A percentile compares a stretch with the other conserved stretches of the same genome.
Conservation (phyloP, 2,329 filamentous ascomycete species). For the Aspergillus tamarii region DNA sequence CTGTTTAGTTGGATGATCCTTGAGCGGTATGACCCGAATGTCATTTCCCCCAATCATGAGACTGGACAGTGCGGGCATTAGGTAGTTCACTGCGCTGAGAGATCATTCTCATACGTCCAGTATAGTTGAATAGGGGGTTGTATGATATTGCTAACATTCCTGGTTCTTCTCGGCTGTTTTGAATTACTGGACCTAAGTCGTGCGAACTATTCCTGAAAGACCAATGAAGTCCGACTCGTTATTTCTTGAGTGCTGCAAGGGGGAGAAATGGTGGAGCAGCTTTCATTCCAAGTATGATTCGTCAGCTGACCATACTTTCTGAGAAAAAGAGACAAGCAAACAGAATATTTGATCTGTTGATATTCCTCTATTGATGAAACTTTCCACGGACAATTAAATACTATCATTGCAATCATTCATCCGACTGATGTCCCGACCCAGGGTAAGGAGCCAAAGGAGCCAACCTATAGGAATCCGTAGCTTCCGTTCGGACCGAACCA, state of each 20-base stretch:
- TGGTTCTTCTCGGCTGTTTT: slow-evolving; percentile 2
- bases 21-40: slow-evolving; percentile 12
- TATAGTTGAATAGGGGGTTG: background rate
- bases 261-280: background rate
- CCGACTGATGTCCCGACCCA: background rate
- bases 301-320: background rate
- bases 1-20: slow-evolving; percentile 1
- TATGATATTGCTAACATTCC: background rate
- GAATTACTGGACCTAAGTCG: background rate
- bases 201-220: slow-evolving; percentile 1
- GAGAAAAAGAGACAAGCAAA: background rate
- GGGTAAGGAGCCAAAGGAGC: background rate
- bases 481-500: slow-evolving; percentile 19
- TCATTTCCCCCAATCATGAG: slow-evolving; percentile 12
- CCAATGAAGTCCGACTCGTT: background rate
- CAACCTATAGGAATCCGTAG: slow-evolving; percentile 2
- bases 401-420: background rate
- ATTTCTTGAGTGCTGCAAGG: background rate
- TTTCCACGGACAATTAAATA: background rate
- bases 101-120: background rate
- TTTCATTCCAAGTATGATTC: background rate
- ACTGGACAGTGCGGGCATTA: background rate
- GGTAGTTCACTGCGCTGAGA: background rate
- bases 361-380: background rate
- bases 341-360: background rate